These are phyloP conservation scores for Amanita muscaria DNA, from an alignment of 768 basidiomycete species.

Conservation along the genomic window DNA sequence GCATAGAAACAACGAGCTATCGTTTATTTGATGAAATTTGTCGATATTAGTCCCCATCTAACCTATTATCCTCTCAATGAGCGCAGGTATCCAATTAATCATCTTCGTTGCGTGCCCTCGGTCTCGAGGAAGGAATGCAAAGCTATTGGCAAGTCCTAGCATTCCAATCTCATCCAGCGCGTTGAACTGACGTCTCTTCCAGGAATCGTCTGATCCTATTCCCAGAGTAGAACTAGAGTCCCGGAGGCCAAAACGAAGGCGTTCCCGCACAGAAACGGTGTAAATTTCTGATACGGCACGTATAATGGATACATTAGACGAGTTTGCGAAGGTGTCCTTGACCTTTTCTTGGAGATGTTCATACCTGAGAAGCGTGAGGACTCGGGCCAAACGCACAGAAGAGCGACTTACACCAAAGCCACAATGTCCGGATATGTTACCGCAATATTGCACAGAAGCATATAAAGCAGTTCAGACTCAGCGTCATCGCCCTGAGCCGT, in stretches of 20 bases:
- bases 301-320: conserved; percentile 64
- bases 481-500: conserved; percentile 72
- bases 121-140: conserved; percentile 55
- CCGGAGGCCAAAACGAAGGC: conserved; percentile 28
- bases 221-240: conserved; percentile 59
- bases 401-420: conserved; percentile 54
- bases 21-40: not conserved
- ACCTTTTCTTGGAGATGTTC: conserved; percentile 70
- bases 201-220: conserved; percentile 49
- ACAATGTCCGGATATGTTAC: conserved; percentile 62
- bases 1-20: too few relatives aligned
- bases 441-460: conserved; percentile 64
- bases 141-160: conserved; percentile 66
- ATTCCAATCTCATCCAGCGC: conserved; percentile 66
- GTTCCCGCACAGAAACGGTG: conserved; percentile 56
- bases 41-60: not conserved
- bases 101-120: conserved; percentile 51
- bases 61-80: conserved; percentile 8
- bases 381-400: conserved; percentile 6
- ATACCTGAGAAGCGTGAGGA: conserved; percentile 39
- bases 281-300: conserved; percentile 69
- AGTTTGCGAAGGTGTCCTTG: conserved; percentile 60
- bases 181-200: conserved; percentile 29
- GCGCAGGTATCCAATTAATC: conserved; percentile 66
- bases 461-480: conserved; percentile 77